These are phyloP conservation scores for Termitomyces sp. DNA, from an alignment of 768 basidiomycete species.

Conservation along the genomic window DNA sequence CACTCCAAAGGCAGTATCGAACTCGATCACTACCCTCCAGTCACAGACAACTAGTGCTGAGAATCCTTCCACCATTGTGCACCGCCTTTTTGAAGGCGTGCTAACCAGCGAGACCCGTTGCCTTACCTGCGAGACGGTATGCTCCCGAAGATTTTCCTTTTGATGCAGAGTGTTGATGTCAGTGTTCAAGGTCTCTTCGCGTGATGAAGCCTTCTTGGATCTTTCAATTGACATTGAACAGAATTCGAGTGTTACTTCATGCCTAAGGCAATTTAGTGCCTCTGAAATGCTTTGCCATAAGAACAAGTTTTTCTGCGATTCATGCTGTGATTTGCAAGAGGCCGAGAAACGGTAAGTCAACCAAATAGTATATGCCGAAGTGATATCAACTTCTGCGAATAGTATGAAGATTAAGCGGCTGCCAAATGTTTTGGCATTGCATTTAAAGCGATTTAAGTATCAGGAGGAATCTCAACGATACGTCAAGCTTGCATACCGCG, in stretches of 20 bases:
- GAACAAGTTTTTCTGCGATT: constrained; percentile 99
- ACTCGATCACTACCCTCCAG: constrained; percentile 54
- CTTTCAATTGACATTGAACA: constrained; percentile 99
- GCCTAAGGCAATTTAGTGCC: constrained; percentile 93
- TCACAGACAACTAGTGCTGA: constrained; percentile 44
- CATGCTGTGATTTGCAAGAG: constrained; percentile 94
- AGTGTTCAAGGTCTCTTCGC: constrained; percentile 69
- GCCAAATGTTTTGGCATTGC: constrained; percentile 92
- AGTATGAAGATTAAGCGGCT: constrained; percentile 99
- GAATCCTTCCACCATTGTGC: constrained; percentile 70
- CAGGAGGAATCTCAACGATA: constrained; percentile 89
- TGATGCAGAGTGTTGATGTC: constrained; percentile 12
- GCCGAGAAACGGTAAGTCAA: constrained; percentile 87
- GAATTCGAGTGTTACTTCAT: constrained; percentile 94
- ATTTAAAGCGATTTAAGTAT: constrained; percentile 98
- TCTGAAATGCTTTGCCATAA: constrained; percentile 97
- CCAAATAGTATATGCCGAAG: neutral
- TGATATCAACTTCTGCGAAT: neutral
- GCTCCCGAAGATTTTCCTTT: constrained; percentile 21
- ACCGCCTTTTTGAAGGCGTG: constrained; percentile 88
- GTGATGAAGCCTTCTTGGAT: constrained; percentile 96
- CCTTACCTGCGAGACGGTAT: constrained; percentile 94
- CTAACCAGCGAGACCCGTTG: constrained; percentile 98
- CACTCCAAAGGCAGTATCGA: constrained; percentile 44
- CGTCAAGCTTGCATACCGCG: constrained; percentile 94